phyloP scores from a whole-genome alignment of 371 early-diverging fungal genomes.

The Mortierella sp. region DNA sequence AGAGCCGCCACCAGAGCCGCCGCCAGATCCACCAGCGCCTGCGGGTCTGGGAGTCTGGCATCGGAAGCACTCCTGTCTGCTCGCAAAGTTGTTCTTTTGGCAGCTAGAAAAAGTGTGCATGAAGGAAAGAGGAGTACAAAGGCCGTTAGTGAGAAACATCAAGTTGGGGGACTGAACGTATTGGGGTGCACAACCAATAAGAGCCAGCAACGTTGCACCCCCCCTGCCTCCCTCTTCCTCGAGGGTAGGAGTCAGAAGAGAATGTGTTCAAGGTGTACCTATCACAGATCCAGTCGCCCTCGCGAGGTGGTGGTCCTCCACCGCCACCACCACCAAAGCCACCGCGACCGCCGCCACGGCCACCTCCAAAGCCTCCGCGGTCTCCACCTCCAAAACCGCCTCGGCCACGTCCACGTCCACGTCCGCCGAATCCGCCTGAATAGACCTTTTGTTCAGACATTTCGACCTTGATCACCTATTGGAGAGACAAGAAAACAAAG shows the following conservation, averaged over 20 bases:
- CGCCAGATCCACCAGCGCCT: constrained; percentile 60
- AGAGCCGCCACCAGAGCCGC: constrained; percentile 50
- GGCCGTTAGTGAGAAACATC: too few species aligned
- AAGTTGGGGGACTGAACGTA: too few species aligned
- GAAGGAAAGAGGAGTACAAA: too few species aligned
- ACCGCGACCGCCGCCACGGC: constrained; percentile 15
- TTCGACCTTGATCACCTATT: constrained; percentile 66
- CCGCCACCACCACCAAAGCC: constrained; percentile 45
- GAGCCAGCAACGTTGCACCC: too few species aligned
- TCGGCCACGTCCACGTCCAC: constrained; percentile 49
- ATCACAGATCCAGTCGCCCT: constrained; percentile 79
- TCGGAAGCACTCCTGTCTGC: constrained; percentile 72
- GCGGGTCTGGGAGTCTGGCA: constrained; percentile 69
- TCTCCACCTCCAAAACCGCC: constrained; percentile 28
- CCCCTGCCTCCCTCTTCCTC: too few species aligned
- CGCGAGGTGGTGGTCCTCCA: constrained; percentile 62
- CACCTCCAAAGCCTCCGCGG: constrained; percentile 30
- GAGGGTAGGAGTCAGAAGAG: neutral
- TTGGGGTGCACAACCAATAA: too few species aligned
- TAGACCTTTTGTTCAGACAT: constrained; percentile 69
- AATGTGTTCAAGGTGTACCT: constrained; percentile 60
- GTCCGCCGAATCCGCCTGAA: constrained; percentile 40
- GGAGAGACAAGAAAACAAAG: constrained; percentile 40
- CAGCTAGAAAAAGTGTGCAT: constrained; percentile 60
- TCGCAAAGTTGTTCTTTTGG: constrained; percentile 72